Percentiles rank a stretch among this genome's conserved stretches.
These are phyloP conservation scores for Prinsepia uniflora DNA, from an alignment of 306 rosid species.

Conservation along the genomic window DNA sequence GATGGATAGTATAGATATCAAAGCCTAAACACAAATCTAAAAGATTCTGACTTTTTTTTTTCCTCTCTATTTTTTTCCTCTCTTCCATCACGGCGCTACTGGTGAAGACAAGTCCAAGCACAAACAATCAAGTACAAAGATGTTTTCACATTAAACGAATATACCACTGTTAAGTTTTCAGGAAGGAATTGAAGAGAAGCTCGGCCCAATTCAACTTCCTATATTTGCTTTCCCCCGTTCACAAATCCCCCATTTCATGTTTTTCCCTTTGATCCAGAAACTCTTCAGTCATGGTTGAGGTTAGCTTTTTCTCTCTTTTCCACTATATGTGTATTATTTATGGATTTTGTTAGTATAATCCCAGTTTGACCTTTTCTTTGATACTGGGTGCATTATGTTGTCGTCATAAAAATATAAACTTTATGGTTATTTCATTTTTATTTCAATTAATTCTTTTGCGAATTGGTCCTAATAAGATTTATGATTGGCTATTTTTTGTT, in stretches of 20 bases:
- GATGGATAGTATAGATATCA: too few relatives aligned
- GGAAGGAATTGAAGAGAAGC: background rate
- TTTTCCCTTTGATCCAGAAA: background rate
- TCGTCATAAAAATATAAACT: background rate
- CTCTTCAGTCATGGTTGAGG: conserved; percentile 21
- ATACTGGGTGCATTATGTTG: background rate
- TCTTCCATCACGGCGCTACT: too few relatives aligned
- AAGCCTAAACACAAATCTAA: too few relatives aligned
- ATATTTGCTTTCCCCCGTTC: background rate
- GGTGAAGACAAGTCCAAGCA: too few relatives aligned
- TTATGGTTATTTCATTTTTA: background rate
- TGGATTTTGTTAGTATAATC: background rate
- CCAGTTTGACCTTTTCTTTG: background rate
- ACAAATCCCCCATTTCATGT: background rate
- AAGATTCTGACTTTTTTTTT: too few relatives aligned
- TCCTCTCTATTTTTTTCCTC: too few relatives aligned
- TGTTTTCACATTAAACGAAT: too few relatives aligned
- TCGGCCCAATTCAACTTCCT: background rate
- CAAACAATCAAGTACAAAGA: too few relatives aligned
- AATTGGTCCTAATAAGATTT: background rate
- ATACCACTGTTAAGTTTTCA: too few relatives aligned
- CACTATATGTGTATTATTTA: background rate
- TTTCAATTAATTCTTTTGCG: background rate
- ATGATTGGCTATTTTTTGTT: background rate
- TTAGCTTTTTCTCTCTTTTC: background rate